Conservation (phyloP, 106 monocot species). For the Platanthera zijinensis region DNA sequence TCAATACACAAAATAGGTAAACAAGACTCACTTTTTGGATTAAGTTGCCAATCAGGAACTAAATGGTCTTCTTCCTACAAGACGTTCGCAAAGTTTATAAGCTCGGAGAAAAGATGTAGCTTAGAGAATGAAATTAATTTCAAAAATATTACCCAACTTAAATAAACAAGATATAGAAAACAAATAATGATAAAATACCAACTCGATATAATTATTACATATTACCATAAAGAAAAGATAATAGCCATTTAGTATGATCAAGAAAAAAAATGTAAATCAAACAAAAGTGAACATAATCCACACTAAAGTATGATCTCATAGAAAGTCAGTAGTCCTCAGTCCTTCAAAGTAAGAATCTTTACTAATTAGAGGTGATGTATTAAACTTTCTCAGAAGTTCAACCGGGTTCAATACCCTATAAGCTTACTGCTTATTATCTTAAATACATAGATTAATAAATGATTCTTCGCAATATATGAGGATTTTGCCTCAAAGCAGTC, state of each 20-base stretch:
- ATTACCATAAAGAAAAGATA: not conserved
- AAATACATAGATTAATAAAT: not conserved
- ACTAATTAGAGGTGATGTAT: not conserved
- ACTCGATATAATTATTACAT: not conserved
- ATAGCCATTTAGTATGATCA: not conserved
- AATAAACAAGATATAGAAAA: not conserved
- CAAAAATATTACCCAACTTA: not conserved
- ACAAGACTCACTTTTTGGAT: conserved; percentile 36
- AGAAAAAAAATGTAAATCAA: not conserved
- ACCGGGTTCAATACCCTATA: not conserved
- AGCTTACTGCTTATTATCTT: not conserved
- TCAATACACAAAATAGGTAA: conserved; percentile 87
- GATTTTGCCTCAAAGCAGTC: not conserved
- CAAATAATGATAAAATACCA: not conserved
- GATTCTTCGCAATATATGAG: not conserved
- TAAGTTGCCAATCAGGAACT: conserved; percentile 23
- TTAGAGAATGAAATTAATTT: not conserved
- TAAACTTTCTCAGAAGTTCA: not conserved
- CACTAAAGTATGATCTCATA: not conserved
- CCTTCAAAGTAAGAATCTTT: not conserved
- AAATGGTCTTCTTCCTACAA: conserved; percentile 35
- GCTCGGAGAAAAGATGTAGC: not conserved
- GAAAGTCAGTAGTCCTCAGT: not conserved
- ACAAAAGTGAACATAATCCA: not conserved
- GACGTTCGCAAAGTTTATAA: conserved; percentile 10